Conservation (phyloP, 2,329 filamentous ascomycete species). For the Sphaerulina musiva region DNA sequence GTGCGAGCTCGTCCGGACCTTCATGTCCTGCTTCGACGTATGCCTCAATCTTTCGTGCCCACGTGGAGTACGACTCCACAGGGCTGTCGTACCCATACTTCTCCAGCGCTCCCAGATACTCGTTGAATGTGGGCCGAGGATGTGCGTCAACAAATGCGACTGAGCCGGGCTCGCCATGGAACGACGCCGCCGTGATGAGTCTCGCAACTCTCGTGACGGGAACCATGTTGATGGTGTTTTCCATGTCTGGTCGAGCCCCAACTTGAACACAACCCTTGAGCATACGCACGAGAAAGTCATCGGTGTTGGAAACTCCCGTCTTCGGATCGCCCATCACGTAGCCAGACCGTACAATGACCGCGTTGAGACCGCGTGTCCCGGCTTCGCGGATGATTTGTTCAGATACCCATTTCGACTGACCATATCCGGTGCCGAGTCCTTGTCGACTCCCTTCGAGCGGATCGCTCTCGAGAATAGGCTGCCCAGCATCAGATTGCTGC, state of each 20-base stretch:
- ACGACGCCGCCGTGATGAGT: conserved; percentile 67
- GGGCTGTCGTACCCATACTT: conserved; percentile 67
- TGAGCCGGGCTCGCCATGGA: conserved; percentile 46
- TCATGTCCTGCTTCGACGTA: conserved; percentile 57
- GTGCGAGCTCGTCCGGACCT: conserved; percentile 61
- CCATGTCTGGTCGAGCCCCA: conserved; percentile 62
- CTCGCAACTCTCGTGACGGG: conserved; percentile 77
- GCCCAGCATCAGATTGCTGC: conserved; percentile 62
- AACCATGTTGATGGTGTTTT: conserved; percentile 83
- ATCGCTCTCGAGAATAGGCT: conserved; percentile 66
- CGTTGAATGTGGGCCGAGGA: conserved; percentile 69
- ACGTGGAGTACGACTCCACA: conserved; percentile 60
- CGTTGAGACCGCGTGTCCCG: conserved; percentile 66
- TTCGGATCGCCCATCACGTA: conserved; percentile 72
- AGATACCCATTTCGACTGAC: conserved; percentile 81
- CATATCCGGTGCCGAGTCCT: conserved; percentile 80
- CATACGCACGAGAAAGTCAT: conserved; percentile 86
- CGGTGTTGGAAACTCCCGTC: conserved; percentile 67
- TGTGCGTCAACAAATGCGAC: conserved; percentile 76
- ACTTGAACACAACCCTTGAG: conserved; percentile 84
- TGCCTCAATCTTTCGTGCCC: conserved; percentile 60
- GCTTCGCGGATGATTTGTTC: conserved; percentile 71
- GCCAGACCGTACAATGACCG: conserved; percentile 72
- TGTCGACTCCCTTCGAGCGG: conserved; percentile 68
- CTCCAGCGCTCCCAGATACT: conserved; percentile 65